Evolutionary conservation across 441 rosid species (phyloP), one percentile per base, ranked within the genome.

Genomic region (Biscutella auriculata): DNA sequence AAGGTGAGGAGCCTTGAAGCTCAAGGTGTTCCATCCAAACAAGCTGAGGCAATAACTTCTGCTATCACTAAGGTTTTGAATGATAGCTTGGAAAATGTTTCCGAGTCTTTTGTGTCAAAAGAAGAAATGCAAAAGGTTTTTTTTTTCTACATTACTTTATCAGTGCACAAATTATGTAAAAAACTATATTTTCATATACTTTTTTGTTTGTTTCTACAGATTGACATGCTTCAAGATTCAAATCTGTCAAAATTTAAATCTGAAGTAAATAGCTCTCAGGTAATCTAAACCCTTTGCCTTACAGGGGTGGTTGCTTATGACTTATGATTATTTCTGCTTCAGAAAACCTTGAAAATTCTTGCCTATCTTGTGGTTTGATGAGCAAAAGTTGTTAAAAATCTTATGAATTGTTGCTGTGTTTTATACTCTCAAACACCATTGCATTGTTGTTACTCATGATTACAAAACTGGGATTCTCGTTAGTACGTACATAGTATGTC

Each of bases 1-100:
- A 42, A 88, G 95, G 98, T 88, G 67, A 87, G 98, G 67, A 62
- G 89, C 40, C 69, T 92, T 37, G 98, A 92, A 73, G 89, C 89
- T 0, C 82, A 88, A 69, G 95, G 88, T 8, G 81, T 92, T 40
- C 95, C 98, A 6, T 76, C 94, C 0, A 88, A 86, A 72, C 97
- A 92, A 57, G 97, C 95, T 5, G 94, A 88, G 73, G 97, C 97
- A 0, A 88, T 92, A 52, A 88, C 95, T 2, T 72, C 85, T 4
- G 89, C 96, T 2, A 84, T 92, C 5, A 88, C 85, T 2, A 82
- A 88, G 66, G 96, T 92, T 49, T 68, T 92, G 69, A 84, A 88
- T 43, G 95, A 88, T 40, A 88, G 96, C 53, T 75, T 92, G 73
- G 96, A 92, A 56, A 92, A 86, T 77, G 90, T 92, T 1, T 68